Evolutionary conservation across 345 rosid genomes (phyloP).

Genomic region (Acer yangbiense): DNA sequence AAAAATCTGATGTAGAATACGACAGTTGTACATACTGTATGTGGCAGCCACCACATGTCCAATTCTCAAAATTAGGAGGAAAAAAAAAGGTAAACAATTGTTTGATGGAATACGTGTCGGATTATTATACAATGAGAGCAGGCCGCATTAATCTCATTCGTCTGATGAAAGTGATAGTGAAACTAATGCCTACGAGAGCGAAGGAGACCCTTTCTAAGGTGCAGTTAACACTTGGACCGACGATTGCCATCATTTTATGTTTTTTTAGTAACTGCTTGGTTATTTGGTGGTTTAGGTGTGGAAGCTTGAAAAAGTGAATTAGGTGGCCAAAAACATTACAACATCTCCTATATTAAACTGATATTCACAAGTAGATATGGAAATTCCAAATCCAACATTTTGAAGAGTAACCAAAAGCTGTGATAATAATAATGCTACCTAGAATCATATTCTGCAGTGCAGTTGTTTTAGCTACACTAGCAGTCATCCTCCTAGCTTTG

Average conservation of each 20-base stretch:
- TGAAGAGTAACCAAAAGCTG: neutral
- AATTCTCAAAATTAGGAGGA: no score
- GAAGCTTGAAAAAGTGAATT: slow-evolving; percentile 25
- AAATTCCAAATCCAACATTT: neutral
- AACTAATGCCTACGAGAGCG: no score
- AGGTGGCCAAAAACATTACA: slow-evolving; percentile 34
- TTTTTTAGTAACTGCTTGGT: neutral
- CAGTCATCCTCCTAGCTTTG: slow-evolving; percentile 60
- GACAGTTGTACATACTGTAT: no score
- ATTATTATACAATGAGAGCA: no score
- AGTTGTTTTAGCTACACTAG: slow-evolving; percentile 45
- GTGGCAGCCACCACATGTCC: no score
- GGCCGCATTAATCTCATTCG: no score
- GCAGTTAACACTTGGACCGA: neutral
- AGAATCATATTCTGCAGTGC: slow-evolving; percentile 61
- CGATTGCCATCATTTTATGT: no score
- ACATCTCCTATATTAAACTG: slow-evolving; percentile 14
- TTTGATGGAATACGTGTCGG: no score
- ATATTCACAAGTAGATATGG: neutral
- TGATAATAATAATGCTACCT: slow-evolving; percentile 47
- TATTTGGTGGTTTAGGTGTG: slow-evolving; percentile 25
- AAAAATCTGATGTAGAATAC: no score
- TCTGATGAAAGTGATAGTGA: no score
- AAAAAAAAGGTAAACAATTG: no score
- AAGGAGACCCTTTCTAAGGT: no score